Percentiles rank a stretch among this genome's conserved stretches.
phyloP scores from a whole-genome alignment of 2,329 filamentous ascomycete species.

The Rutstroemia sp. region DNA sequence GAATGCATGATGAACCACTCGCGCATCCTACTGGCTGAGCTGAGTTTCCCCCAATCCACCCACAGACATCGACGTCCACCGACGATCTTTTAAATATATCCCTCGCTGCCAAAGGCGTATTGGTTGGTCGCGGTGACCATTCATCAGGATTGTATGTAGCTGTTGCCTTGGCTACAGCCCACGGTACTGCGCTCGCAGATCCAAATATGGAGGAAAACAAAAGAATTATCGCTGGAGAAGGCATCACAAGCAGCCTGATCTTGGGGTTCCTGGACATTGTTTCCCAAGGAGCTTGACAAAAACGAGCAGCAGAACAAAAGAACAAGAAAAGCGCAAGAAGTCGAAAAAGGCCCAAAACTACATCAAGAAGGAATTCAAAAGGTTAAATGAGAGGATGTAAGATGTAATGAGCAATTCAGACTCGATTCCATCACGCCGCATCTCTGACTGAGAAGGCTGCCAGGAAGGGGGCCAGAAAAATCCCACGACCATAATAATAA shows the following conservation, averaged over 20 bases:
- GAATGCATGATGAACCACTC: conserved; percentile 25
- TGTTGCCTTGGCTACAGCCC: conserved; percentile 20
- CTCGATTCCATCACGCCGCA: not conserved
- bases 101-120: conserved; percentile 14
- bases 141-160: conserved; percentile 19
- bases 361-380: not conserved
- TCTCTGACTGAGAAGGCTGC: not conserved
- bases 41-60: conserved; percentile 25
- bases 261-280: not conserved
- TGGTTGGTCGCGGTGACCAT: conserved; percentile 26
- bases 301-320: not conserved
- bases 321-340: not conserved
- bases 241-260: conserved; percentile 25
- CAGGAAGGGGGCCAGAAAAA: conserved; percentile 1
- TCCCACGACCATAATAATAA: conserved; percentile 1
- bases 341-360: not conserved
- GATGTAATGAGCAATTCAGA: not conserved
- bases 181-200: conserved; percentile 20
- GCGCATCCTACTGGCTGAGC: conserved; percentile 19
- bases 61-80: conserved; percentile 23
- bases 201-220: conserved; percentile 18
- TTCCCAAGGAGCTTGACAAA: not conserved
- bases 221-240: conserved; percentile 19
- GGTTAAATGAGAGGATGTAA: conserved; percentile 1
- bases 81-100: conserved; percentile 22